Percentiles rank a stretch among this genome's conserved stretches.
phyloP scores from a whole-genome alignment of 495 filamentous ascomycete species.

The Podospora pseudocomata region DNA sequence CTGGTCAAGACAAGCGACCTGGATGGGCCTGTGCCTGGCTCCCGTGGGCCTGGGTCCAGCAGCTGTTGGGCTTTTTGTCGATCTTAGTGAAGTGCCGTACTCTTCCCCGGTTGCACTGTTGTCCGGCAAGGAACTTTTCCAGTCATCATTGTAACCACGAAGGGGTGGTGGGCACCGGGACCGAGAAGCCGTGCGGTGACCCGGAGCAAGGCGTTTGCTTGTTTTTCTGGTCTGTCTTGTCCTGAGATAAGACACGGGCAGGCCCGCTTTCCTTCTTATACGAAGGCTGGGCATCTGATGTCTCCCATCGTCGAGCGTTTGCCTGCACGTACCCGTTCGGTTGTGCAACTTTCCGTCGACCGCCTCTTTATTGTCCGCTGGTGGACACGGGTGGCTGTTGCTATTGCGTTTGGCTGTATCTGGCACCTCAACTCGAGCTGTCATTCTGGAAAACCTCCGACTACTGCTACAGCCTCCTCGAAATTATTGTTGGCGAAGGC shows the following conservation, averaged over 20 bases:
- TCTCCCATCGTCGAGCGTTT: not conserved
- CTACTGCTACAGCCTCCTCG: not conserved
- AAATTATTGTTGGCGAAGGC: not conserved
- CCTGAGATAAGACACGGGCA: not conserved
- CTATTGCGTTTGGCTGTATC: not conserved
- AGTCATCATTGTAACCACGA: not conserved
- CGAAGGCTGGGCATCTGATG: constrained; percentile 1
- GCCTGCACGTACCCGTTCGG: constrained; percentile 30
- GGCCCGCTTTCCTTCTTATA: not conserved
- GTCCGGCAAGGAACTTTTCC: not conserved
- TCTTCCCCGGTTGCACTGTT: constrained; percentile 1
- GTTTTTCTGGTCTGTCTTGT: not conserved
- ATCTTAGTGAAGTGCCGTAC: not conserved
- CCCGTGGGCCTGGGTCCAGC: not conserved
- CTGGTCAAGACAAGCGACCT: not conserved
- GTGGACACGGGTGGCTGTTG: constrained; percentile 11
- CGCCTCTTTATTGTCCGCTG: constrained; percentile 16
- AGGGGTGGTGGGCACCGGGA: not conserved
- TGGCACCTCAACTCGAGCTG: not conserved
- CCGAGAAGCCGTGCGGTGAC: not conserved
- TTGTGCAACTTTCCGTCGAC: constrained; percentile 30
- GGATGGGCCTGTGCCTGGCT: not conserved
- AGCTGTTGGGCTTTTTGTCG: not conserved
- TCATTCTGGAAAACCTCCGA: constrained; percentile 1
- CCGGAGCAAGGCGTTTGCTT: not conserved